phyloP scores from a whole-genome alignment of 1,284 basidiomycete genomes.

The Trichosporon sp. region DNA sequence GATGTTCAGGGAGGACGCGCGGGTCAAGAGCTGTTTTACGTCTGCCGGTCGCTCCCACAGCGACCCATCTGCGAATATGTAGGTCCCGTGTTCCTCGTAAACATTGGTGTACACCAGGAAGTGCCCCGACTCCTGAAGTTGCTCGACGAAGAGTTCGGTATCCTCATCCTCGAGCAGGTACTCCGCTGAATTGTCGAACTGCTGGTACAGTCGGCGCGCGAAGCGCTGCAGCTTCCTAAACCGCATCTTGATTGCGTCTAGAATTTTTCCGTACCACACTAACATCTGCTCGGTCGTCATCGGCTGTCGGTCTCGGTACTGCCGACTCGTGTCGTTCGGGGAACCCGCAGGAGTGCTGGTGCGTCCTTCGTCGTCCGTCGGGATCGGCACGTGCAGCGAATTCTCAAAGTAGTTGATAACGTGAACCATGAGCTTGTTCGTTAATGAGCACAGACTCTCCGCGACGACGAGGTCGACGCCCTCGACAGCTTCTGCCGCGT shows the following conservation, averaged over 20 bases:
- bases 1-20: slow-evolving; percentile 67
- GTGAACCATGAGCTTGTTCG: slow-evolving; percentile 85
- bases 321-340: slow-evolving; percentile 20
- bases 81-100: slow-evolving; percentile 89
- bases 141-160: slow-evolving; percentile 77
- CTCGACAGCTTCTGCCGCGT: slow-evolving; percentile 83
- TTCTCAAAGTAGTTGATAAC: slow-evolving; percentile 92
- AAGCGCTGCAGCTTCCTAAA: slow-evolving; percentile 94
- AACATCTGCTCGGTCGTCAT: slow-evolving; percentile 83
- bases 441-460: slow-evolving; percentile 87
- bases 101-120: slow-evolving; percentile 90
- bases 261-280: slow-evolving; percentile 87
- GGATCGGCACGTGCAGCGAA: slow-evolving; percentile 77
- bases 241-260: slow-evolving; percentile 88
- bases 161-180: slow-evolving; percentile 81
- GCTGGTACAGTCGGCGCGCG: slow-evolving; percentile 75
- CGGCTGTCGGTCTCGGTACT: slow-evolving; percentile 36
- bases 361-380: slow-evolving; percentile 18
- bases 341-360: background rate
- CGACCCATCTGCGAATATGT: slow-evolving; percentile 83
- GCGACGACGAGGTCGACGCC: slow-evolving; percentile 91
- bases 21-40: slow-evolving; percentile 78
- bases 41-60: slow-evolving; percentile 79
- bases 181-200: slow-evolving; percentile 95
- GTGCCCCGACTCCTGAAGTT: slow-evolving; percentile 83